Base-by-base conservation (phyloP, 2,329 filamentous ascomycete genomes). In the Botryosphaeria agaves region DNA sequence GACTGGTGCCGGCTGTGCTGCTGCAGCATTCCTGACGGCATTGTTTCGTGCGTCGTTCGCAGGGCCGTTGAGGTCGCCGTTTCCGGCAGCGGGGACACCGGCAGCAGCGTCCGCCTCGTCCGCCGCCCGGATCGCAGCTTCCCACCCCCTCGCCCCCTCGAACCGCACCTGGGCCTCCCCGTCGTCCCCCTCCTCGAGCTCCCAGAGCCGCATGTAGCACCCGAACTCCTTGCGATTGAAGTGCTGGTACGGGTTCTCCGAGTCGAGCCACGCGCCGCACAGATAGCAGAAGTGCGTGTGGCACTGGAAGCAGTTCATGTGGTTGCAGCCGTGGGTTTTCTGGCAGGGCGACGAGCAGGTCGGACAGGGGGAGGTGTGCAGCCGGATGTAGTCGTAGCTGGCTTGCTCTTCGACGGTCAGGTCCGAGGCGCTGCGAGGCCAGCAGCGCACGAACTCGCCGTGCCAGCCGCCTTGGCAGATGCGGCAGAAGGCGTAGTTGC, bases 211-310 rank as follows among this genome's bases (percentile, higher is more conserved):
- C 64, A 80, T 78, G 45, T 77, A 91, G 48, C 89, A 98, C 1
- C 35, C 36, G 7, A 61, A 60, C 2, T 72, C 79, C 11, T 67
- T 61, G 30, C 71, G 64, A 47, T 93, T 93, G 59, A 85, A 98
- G 51, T 98, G 89, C 32, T 66, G 58, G 47, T 95, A 95, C 1
- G 85, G 85, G 41, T 93, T 89, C 12, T 59, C 62, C 0, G 79
- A 71, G 33, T 76, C 68, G 25, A 98, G 64, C 79, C 82, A 95
- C n/a, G 74, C 67, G 1, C 78, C 77, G 48, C 89, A 95, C 1
- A 95, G 66, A 42, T 95, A 95, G 58, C 89, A 98, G 50, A 94
- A 95, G 52, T 95, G 87, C 2, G 82, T 79, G 30, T 76, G 66
- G 59, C 89, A 98, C 38, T 81, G 75, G 51, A 77, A 82, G 55